Evolutionary conservation across 768 basidiomycete species (phyloP), one percentile per base, ranked within the genome.

Genomic region (Royoungia palumana): DNA sequence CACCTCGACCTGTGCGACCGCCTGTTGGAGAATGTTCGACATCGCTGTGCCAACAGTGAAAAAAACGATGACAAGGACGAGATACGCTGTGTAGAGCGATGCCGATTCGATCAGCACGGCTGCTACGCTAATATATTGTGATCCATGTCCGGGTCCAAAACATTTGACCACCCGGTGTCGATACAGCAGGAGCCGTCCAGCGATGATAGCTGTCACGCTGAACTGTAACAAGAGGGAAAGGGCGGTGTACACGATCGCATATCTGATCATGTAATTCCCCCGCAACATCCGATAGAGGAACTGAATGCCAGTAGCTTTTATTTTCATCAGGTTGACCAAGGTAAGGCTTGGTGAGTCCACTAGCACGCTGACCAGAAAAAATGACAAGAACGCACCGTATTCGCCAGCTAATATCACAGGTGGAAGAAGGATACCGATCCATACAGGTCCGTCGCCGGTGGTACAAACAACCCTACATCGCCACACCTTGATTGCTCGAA

Each of bases 41-140:
- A 27, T 34, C 10, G 41, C 1, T 10, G 55, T 28, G 17, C 17
- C 24, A n/a, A 49, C 35, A 17, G 2, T 21, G 41, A 46, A 54
- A 39, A 38, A 50, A 32, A 51, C 2, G 49, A 60, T 50, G 27
- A 57, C 32, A 16, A 61, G 49, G 32, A 61, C 37, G 28, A 61
- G 24, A 41, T 49, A 60, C 0, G 14, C 5, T 0, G 55, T 47
- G 34, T 57, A 61, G 9, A 60, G 30, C 16, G 58, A 61, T 3
- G 59, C 59, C 1, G 58, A 60, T 34, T 60, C 59, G 38, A 60
- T 40, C 27, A 60, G 13, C 24, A 60, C 42, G 27, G 59, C 25
- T 14, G 46, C 49, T 7, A 37, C 41, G 17, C 49, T 48, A 4
- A 41, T 28, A 2, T 60, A 60, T 13, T 44, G 21, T 3, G 49